Base-by-base conservation (phyloP, 371 early-diverging fungal species). In the Syncephalis fuscata region DNA sequence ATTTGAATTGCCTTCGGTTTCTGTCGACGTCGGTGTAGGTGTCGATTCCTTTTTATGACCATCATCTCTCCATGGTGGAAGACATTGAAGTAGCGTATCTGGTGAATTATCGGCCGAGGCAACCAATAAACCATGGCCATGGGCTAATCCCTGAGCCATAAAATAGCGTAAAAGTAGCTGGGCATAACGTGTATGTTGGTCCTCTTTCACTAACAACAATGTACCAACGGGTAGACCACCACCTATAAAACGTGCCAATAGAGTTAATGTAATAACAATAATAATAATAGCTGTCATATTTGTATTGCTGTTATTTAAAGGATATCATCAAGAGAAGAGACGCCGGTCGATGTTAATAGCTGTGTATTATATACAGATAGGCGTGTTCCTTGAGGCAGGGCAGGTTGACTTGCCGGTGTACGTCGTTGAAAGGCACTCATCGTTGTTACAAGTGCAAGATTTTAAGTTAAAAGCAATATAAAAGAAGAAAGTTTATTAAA, bases 151-250 rank as follows among this genome's bases (percentile, higher is more conserved):
- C 63, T 93, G 92, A 9, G 88, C 78, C 19, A 88, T 53, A 66
- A 82, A 91, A 55, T 87, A 88, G 42, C 79, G 76, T 11, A 82
- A 56, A 1, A 92, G 56, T 1, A 89, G 62, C 45, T 72, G 68
- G n/a, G 89, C 80, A 60, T 92, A 93, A 8, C 76, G 78, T 0
- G 94, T 88, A 41, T 74, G 72, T 11, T 78, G 72, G 58, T 94
- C 92, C 52, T 83, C 78, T 47, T 82, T 77, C 47, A 92, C 68
- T 44, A 93, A 59, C 20, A 84, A 60, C 9, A 89, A 60, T 0
- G 85, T 73, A 44, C 91, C 90, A 0, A 89, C 67, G 1, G 92
- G 88, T 7, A 89, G 63, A 10, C 93, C 93, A 32, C 85, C 89
- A 36, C 85, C 87, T 1, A 83, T 50, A 41, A 59, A 50, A 51